Conservation (phyloP, 176 grass and related monocot species). For the Cocos nucifera region DNA sequence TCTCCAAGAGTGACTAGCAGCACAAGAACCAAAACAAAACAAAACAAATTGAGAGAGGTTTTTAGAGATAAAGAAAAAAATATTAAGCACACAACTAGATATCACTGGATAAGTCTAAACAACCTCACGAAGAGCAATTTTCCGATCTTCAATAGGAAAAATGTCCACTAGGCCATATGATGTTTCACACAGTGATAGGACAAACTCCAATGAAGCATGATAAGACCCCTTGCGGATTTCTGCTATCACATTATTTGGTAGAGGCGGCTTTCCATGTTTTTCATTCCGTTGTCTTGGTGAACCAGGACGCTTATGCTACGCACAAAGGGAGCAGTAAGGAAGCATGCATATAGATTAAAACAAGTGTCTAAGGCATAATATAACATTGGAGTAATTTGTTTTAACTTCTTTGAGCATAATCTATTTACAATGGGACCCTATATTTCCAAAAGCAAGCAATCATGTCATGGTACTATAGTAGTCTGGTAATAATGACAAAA, state of each 20-base stretch:
- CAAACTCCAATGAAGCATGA: conserved; percentile 93
- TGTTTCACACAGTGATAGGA: conserved; percentile 89
- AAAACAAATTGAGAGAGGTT: conserved; percentile 11
- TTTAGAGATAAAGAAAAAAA: background rate
- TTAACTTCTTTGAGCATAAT: too few species aligned
- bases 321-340: conserved; percentile 13
- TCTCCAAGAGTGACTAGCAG: conserved; percentile 38
- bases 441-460: too few species aligned
- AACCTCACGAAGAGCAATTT: conserved; percentile 90
- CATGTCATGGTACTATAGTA: too few species aligned
- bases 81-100: background rate
- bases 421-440: too few species aligned
- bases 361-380: too few species aligned
- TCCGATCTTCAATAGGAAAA: conserved; percentile 94
- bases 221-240: conserved; percentile 88
- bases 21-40: conserved; percentile 9
- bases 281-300: conserved; percentile 40
- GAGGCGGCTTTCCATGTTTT: conserved; percentile 78
- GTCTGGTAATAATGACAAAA: too few species aligned
- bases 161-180: conserved; percentile 94
- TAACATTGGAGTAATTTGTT: too few species aligned
- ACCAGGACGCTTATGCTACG: conserved; percentile 52
- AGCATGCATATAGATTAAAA: conserved; percentile 11
- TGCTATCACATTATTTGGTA: conserved; percentile 66
- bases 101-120: conserved; percentile 8